Conservation (phyloP, 2,329 filamentous ascomycete species). For the Delphinella strobiligena region DNA sequence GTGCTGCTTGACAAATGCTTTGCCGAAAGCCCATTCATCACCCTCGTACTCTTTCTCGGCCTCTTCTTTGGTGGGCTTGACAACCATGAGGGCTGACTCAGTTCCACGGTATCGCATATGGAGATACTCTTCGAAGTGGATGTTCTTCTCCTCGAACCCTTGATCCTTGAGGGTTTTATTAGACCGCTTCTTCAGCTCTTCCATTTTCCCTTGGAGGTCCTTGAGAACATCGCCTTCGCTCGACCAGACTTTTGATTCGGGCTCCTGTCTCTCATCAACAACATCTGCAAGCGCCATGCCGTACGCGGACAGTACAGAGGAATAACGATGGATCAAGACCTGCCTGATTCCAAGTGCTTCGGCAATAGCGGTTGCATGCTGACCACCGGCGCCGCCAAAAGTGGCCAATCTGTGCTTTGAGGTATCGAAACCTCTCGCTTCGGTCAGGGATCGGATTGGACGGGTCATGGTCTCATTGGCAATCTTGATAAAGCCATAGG, state of each 20-base stretch:
- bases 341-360: conserved; percentile 73
- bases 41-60: conserved; percentile 46
- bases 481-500: conserved; percentile 78
- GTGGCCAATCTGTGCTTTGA: conserved; percentile 82
- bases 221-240: conserved; percentile 45
- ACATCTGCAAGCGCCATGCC: conserved; percentile 90
- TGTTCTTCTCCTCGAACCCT: conserved; percentile 62
- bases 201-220: conserved; percentile 61
- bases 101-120: conserved; percentile 90
- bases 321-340: conserved; percentile 77
- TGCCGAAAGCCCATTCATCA: conserved; percentile 69
- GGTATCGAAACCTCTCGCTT: conserved; percentile 85
- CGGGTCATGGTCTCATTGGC: conserved; percentile 87
- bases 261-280: conserved; percentile 80
- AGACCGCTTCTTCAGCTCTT: conserved; percentile 67
- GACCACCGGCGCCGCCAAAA: conserved; percentile 83
- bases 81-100: conserved; percentile 80
- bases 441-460: conserved; percentile 79
- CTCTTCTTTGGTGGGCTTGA: conserved; percentile 57
- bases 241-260: conserved; percentile 49
- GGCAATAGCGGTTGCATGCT: conserved; percentile 85
- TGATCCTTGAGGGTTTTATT: conserved; percentile 56
- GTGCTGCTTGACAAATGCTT: conserved; percentile 76
- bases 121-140: conserved; percentile 81
- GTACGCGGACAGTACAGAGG: conserved; percentile 79